Evolutionary conservation across 306 rosid genomes (phyloP), one percentile per base, ranked within the genome.

Genomic region (Cyclanthera cordifolia): DNA sequence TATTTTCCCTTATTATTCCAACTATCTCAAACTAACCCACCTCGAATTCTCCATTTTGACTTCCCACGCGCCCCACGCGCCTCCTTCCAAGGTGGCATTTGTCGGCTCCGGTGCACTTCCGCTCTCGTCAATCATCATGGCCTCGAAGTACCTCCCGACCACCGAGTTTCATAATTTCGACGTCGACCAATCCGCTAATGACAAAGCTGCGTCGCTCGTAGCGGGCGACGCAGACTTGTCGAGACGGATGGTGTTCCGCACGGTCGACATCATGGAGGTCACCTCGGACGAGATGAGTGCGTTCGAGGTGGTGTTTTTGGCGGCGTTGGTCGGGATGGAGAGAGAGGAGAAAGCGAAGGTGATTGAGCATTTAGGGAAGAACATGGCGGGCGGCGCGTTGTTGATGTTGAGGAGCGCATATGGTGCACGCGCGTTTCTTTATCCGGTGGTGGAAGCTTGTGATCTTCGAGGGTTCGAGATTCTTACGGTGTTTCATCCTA

Each of bases 61-160:
- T 69, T 87, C 74, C 49, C 84, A 87, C 78, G 64, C 15, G 4
- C 25, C 45, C 24, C 24, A 74, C 3, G 55, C 13, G 17, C 77
- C 20, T 6, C 92, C 89, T 0, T 51, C 5, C 53, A 78, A 83
- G 20, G 74, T 89, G 24, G 96, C 96, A 57, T 92, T 89, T 50
- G 76, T 89, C 15, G 98, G 98, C 23, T 92, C 98, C 0, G 96
- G 98, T 6, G 90, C 97, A 0, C 97, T 89, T 27, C 97, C 96
- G 2, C 82, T 92, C 0, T 84, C 96, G 11, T 92, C 98, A 0
- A 84, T 92, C 43, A 90, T 92, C 0, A 53, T 92, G 68, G 98
- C 98, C 17, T 79, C 82, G 0, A 83, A 81, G 1, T 88, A 92
- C 85, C 81, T 92, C 43, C 77, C 79, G 1, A 21, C 69, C 6